Evolutionary conservation across 805 yeast genomes (phyloP), one percentile per base, ranked within the genome.

Genomic region (Metschnikowia lochheadii): DNA sequence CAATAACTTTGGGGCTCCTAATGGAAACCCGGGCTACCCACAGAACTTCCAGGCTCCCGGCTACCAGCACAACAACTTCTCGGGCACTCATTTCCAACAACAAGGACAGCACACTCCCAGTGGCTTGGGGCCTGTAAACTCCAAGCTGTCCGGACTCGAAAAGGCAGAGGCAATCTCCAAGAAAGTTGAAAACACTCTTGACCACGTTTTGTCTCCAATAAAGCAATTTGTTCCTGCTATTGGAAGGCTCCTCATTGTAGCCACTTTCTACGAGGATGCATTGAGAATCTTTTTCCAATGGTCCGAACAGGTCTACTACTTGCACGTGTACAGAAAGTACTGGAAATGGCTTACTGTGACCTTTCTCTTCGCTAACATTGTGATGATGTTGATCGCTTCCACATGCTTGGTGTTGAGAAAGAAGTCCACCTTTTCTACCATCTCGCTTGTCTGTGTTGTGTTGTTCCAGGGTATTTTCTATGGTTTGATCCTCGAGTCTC

Each of bases 231-330:
- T 91, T 44, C 97, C 98, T 7, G 83, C 83, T 20, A 81, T 92
- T 60, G 98, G 97, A 36, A 79, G 98, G 51, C 82, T 88, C 53
- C 80, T 91, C 57, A 91, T 92, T 54, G 96, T 92, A 49, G 96
- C 96, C 44, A 94, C 98, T 0, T 92, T 91, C 65, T 81, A 83
- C 57, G 98, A 92, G 70, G 98, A 94, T 64, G 80, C 96, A 3
- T 65, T 85, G 48, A 80, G 99, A 67, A 88, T 92, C 61, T 59
- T 83, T 48, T 72, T 89, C 5, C 97, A 91, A 72, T 92, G 97
- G 97, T 68, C 78, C 34, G 96, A 89, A 62, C 99, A 92, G 69
- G 88, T 89, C 21, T 86, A 82, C 66, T 92, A 87, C 67, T 76
- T 94, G 59, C 79, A 87, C 73, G 82, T 82, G 58, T 87, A 83